Conservation (phyloP, 75 land plant species). For the Cunninghamia lanceolata region DNA sequence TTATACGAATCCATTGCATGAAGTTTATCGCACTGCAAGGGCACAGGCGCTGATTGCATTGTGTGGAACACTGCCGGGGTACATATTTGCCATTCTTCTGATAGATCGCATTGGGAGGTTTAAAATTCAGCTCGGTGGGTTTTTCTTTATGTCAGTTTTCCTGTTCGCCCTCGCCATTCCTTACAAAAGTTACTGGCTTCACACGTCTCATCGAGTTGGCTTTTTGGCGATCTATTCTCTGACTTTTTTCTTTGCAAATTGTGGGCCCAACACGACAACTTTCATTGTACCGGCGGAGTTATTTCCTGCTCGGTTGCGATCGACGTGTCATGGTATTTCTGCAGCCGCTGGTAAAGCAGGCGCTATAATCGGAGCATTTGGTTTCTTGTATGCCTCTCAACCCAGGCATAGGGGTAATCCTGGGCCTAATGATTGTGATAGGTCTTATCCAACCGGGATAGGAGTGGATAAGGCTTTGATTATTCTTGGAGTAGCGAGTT, state of each 20-base stretch:
- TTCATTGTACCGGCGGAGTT: slow-evolving; percentile 20
- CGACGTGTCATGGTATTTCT: too few species aligned
- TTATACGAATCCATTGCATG: neutral
- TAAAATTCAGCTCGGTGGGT: slow-evolving; percentile 31
- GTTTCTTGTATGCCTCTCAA: too few species aligned
- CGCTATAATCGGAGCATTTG: too few species aligned
- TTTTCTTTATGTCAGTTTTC: slow-evolving; percentile 18
- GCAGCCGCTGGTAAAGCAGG: too few species aligned
- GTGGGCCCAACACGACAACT: slow-evolving; percentile 54
- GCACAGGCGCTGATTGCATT: slow-evolving; percentile 10
- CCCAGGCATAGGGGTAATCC: too few species aligned
- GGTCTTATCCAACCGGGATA: too few species aligned
- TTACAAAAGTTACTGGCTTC: slow-evolving; percentile 15
- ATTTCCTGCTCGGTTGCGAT: slow-evolving; percentile 14
- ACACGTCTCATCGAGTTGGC: neutral
- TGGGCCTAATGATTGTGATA: too few species aligned
- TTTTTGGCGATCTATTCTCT: slow-evolving; percentile 31
- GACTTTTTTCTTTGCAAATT: slow-evolving; percentile 63
- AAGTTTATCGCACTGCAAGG: neutral
- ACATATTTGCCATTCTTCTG: slow-evolving; percentile 36
- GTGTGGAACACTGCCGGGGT: slow-evolving; percentile 23
- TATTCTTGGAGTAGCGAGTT: too few species aligned
- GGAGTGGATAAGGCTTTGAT: too few species aligned
- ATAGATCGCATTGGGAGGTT: slow-evolving; percentile 34
- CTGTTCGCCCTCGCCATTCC: too few species aligned